Conservation (phyloP, 164 flowering plant genomes). For the Liriodendron chinense region DNA sequence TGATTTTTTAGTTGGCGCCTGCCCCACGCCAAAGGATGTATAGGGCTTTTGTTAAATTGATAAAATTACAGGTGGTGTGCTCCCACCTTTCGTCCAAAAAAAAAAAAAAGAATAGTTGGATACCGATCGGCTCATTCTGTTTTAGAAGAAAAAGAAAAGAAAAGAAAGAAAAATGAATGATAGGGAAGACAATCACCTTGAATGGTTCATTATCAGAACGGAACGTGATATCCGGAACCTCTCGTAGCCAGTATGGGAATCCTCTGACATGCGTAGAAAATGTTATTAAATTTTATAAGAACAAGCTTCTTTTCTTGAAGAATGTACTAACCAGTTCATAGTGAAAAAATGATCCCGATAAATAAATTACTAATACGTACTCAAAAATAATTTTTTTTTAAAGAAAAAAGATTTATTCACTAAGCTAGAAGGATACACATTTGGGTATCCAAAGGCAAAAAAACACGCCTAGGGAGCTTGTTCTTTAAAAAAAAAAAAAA, state of each 20-base stretch:
- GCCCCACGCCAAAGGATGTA: too few species aligned
- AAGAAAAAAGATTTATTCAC: too few species aligned
- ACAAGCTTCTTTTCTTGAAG: background rate
- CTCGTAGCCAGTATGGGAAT: slow-evolving; percentile 82
- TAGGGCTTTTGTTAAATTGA: too few species aligned
- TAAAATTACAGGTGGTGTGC: too few species aligned
- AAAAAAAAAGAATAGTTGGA: slow-evolving; percentile 8
- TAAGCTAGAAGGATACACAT: too few species aligned
- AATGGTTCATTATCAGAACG: slow-evolving; percentile 60
- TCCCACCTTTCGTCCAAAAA: too few species aligned
- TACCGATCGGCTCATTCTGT: slow-evolving; percentile 64
- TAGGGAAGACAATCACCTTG: slow-evolving; percentile 52
- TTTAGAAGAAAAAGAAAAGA: slow-evolving; percentile 27
- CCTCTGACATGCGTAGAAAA: slow-evolving; percentile 58
- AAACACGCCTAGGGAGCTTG: too few species aligned
- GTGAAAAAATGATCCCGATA: background rate
- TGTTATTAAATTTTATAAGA: background rate
- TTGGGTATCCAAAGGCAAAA: too few species aligned
- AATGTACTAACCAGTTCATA: background rate
- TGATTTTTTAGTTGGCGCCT: too few species aligned
- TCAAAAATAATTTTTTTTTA: too few species aligned
- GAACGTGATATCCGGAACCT: slow-evolving; percentile 54
- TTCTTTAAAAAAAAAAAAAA: too few species aligned
- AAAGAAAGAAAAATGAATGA: slow-evolving; percentile 23
- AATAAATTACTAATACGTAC: background rate